A percentile compares a stretch with the other conserved stretches of the same genome.
phyloP scores from a whole-genome alignment of 2,329 filamentous ascomycete species.

The Calonectria leucothoes region DNA sequence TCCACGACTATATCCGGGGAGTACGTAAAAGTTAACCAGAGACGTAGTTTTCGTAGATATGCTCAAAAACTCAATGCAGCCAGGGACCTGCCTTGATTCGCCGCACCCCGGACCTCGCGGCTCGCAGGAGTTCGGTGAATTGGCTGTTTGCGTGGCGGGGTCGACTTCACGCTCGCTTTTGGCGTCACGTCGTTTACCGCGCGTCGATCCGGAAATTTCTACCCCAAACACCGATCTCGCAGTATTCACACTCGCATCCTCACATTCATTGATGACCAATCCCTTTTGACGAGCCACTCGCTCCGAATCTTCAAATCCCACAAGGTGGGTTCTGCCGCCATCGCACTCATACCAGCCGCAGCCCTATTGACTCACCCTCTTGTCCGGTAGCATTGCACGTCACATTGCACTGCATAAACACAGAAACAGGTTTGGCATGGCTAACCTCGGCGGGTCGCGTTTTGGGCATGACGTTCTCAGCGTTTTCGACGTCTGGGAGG shows the following conservation, averaged over 20 bases:
- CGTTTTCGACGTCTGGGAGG: conserved; percentile 48
- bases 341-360: not conserved
- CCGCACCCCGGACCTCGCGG: not conserved
- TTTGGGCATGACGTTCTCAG: conserved; percentile 43
- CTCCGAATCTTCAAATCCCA: not conserved
- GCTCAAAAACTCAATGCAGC: conserved; percentile 1
- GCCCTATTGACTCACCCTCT: not conserved
- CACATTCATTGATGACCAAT: not conserved
- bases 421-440: conserved; percentile 25
- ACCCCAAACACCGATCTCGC: conserved; percentile 8
- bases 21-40: not conserved
- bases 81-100: conserved; percentile 6
- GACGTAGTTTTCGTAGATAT: not conserved
- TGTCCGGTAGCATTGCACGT: not conserved
- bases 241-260: not conserved
- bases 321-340: not conserved
- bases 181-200: conserved; percentile 1
- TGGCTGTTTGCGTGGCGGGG: not conserved
- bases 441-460: conserved; percentile 24
- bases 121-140: not conserved
- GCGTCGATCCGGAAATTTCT: conserved; percentile 6
- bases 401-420: not conserved
- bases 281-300: not conserved
- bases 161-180: not conserved
- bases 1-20: not conserved